Conservation (phyloP, 139 green algal genomes). For the Picochlorum sp. region DNA sequence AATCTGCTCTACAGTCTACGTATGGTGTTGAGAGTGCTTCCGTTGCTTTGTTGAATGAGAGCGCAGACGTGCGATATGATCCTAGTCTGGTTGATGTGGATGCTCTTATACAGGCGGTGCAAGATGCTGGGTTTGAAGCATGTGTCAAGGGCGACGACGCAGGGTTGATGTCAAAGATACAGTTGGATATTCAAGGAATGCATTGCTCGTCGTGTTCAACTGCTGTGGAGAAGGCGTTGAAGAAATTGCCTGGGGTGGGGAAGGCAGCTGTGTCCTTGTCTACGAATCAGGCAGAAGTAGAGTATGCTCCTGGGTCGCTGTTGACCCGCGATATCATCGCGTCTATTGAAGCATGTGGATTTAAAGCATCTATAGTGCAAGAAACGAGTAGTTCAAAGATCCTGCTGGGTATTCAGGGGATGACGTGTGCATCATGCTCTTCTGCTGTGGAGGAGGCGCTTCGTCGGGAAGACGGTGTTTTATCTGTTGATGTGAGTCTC, state of each 20-base stretch:
- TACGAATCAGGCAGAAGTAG: slow-evolving; percentile 26
- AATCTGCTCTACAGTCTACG: slow-evolving; percentile 55
- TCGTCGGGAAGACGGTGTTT: slow-evolving; percentile 13
- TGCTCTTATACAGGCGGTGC: slow-evolving; percentile 47
- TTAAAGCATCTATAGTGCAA: slow-evolving; percentile 30
- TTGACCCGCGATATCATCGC: slow-evolving; percentile 29
- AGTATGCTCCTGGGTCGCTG: slow-evolving; percentile 8
- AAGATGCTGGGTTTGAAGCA: slow-evolving; percentile 73
- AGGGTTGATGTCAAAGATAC: not conserved
- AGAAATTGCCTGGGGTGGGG: slow-evolving; percentile 29
- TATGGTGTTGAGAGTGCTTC: slow-evolving; percentile 48
- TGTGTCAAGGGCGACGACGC: slow-evolving; percentile 18
- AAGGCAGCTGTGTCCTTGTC: slow-evolving; percentile 39
- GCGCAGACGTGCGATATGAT: slow-evolving; percentile 45
- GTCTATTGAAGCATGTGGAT: slow-evolving; percentile 61
- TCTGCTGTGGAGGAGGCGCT: slow-evolving; percentile 25
- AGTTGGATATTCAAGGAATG: slow-evolving; percentile 55
- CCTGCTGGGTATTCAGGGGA: slow-evolving; percentile 23
- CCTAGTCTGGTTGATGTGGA: not conserved
- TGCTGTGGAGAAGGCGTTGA: slow-evolving; percentile 51
- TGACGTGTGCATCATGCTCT: slow-evolving; percentile 29
- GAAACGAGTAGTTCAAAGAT: slow-evolving; percentile 24
- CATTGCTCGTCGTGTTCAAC: slow-evolving; percentile 56
- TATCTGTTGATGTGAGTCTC: slow-evolving; percentile 29
- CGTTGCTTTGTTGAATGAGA: slow-evolving; percentile 64